These are phyloP conservation scores for Exophiala sp. DNA, from an alignment of 2,329 filamentous ascomycete genomes.

Conservation along the genomic window DNA sequence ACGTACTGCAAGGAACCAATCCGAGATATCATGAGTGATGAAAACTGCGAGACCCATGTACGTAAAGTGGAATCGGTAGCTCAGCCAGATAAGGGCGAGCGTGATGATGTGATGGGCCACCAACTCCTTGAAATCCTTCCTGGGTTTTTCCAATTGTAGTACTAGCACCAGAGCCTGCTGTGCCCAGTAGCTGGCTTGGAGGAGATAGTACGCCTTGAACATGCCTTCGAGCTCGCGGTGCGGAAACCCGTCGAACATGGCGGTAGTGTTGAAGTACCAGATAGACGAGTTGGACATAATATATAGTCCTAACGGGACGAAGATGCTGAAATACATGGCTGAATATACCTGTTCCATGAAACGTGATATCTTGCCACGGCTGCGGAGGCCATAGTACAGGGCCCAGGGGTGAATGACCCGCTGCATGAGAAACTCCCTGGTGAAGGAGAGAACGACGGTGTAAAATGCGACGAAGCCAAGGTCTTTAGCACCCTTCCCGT, in stretches of 20 bases:
- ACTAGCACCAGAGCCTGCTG: conserved; percentile 80
- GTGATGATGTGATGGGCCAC: conserved; percentile 81
- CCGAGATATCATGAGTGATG: conserved; percentile 80
- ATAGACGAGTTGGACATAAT: conserved; percentile 66
- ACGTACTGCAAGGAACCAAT: conserved; percentile 81
- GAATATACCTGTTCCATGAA: conserved; percentile 94
- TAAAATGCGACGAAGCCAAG: conserved; percentile 78
- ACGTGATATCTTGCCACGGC: conserved; percentile 66
- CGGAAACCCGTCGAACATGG: conserved; percentile 78
- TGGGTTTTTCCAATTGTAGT: conserved; percentile 75
- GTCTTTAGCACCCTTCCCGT: conserved; percentile 75
- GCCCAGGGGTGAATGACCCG: conserved; percentile 69
- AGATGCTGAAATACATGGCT: conserved; percentile 71
- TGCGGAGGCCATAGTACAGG: conserved; percentile 57
- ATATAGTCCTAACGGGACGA: conserved; percentile 72
- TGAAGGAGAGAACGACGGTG: conserved; percentile 75
- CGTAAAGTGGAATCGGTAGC: conserved; percentile 87
- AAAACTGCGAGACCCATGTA: conserved; percentile 85
- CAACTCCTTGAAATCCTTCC: conserved; percentile 86
- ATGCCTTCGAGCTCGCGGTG: conserved; percentile 66
- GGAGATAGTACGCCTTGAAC: conserved; percentile 87
- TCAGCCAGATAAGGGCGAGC: conserved; percentile 67
- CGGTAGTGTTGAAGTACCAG: conserved; percentile 81
- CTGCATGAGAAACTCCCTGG: conserved; percentile 90
- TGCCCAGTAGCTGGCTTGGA: conserved; percentile 83